Evolutionary conservation across 768 basidiomycete genomes (phyloP), one percentile per base, ranked within the genome.

Genomic region (Hygrocybe coccinea): DNA sequence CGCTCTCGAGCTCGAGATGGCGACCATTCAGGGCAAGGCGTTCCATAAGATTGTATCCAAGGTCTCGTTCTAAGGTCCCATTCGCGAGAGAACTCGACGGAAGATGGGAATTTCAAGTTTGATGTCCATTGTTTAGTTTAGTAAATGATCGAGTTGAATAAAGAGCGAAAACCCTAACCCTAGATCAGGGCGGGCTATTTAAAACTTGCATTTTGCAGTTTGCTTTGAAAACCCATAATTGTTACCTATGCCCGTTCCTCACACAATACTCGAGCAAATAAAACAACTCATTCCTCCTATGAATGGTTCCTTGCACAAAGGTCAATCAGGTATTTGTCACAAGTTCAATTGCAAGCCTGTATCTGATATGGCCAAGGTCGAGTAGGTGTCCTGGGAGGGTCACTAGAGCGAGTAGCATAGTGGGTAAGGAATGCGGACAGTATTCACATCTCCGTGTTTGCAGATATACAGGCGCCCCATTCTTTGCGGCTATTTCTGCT

Each of bases 381-480:
- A 39, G 87, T 98, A 17, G 95, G 91, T 53, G 90, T 99, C 10
- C 77, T 99, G 14, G 95, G 95, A 57, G 95, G 95, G 29, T 92
- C 93, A 36, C 75, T 87, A 60, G 95, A 97, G 95, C 97, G 62
- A 71, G 89, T 7, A 22, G n/a, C 21, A 19, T n/a, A 5, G 22
- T n/a, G 10, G 39, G 19, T 22, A n/a, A 46, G 11, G 14, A 19
- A 44, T 22, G 44, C 11, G 21, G 11, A 5, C 44, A n/a, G 49
- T 34, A 19, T 36, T n/a, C 14, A 10, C 29, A 41, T 51, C 22
- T 44, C 24, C 8, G 29, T 29, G 3, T 29, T 8, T 29, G 29
- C 58, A 97, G 95, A 68, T 98, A 97, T 70, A 91, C 95, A 0
- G 97, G 97, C 14, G 97, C 97, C 17, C 97, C 97, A 0, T 99